Evolutionary conservation across 306 rosid genomes (phyloP).

Genomic region (Dryas octopetala): DNA sequence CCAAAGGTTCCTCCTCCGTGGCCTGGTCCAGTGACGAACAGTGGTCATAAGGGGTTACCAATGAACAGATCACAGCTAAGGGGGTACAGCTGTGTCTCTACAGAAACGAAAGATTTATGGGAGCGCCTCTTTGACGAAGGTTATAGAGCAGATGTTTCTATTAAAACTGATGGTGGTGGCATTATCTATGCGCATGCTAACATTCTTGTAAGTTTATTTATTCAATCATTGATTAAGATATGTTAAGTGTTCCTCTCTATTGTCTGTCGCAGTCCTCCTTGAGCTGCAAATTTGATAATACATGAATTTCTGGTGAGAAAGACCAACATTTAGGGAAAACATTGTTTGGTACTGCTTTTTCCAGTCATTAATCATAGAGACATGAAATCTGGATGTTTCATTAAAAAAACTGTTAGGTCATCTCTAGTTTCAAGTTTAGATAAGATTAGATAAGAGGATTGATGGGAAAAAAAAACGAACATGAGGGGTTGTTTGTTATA

Average conservation of each 20-base stretch:
- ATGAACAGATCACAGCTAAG: slow-evolving; percentile 27
- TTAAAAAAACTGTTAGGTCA: no score
- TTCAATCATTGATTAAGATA: slow-evolving; percentile 14
- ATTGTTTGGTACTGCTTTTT: not conserved
- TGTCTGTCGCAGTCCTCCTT: not conserved
- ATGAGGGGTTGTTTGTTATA: not conserved
- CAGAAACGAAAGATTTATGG: slow-evolving; percentile 59
- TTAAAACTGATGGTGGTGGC: slow-evolving; percentile 63
- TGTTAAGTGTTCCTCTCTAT: not conserved
- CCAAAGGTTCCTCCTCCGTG: slow-evolving; percentile 52
- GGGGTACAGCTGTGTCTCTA: slow-evolving; percentile 42
- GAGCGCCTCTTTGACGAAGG: slow-evolving; percentile 68
- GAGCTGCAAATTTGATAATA: not conserved
- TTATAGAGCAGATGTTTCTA: slow-evolving; percentile 71
- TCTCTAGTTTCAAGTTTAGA: no score
- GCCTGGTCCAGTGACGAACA: slow-evolving; percentile 37
- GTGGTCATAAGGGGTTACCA: slow-evolving; percentile 18
- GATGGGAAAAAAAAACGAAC: no score
- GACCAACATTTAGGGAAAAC: not conserved
- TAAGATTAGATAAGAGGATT: no score
- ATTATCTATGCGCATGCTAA: slow-evolving; percentile 69
- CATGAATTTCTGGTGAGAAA: not conserved
- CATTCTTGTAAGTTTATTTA: slow-evolving; percentile 66
- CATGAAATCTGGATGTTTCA: no score
- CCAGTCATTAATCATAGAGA: no score